These are phyloP conservation scores for Mycena kentingensis DNA, from an alignment of 768 basidiomycete genomes.

Conservation along the genomic window DNA sequence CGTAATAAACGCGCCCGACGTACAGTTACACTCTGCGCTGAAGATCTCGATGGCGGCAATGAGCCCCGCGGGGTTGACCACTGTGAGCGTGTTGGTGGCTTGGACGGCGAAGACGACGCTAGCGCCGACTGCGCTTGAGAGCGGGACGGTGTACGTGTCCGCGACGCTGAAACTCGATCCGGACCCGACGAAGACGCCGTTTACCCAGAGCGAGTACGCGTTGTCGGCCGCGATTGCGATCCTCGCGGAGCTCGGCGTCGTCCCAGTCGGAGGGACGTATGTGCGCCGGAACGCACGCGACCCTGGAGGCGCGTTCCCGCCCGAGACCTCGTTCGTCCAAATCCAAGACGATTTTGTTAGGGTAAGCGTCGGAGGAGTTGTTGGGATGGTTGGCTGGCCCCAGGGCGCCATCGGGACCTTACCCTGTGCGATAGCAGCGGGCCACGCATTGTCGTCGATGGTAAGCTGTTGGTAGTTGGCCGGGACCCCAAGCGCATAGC, in stretches of 20 bases:
- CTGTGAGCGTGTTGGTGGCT: neutral
- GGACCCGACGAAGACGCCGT: constrained; percentile 29
- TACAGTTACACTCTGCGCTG: constrained; percentile 12
- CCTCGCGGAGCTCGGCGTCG: constrained; percentile 24
- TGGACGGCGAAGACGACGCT: constrained; percentile 25
- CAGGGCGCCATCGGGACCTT: constrained; percentile 12
- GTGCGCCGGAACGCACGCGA: constrained; percentile 33
- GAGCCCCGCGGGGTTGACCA: constrained; percentile 21
- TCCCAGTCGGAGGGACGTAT: constrained; percentile 24
- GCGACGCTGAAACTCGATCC: constrained; percentile 7
- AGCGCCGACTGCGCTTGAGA: constrained; percentile 13
- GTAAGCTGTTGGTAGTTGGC: constrained; percentile 31
- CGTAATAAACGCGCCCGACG: constrained; percentile 5
- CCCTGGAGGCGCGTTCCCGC: constrained; percentile 23
- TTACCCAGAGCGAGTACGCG: constrained; percentile 30
- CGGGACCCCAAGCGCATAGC: constrained; percentile 24
- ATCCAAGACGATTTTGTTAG: constrained; percentile 31
- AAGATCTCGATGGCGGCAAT: constrained; percentile 22
- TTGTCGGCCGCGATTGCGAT: constrained; percentile 30
- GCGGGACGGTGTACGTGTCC: constrained; percentile 17
- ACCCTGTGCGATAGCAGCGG: constrained; percentile 29
- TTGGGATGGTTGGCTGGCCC: constrained; percentile 15
- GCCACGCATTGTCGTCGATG: constrained; percentile 34
- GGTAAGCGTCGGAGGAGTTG: constrained; percentile 20
- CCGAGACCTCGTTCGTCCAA: constrained; percentile 33